Evolutionary conservation across 169 alveolate species (phyloP).

Genomic region (Plasmodium billcollinsi): DNA sequence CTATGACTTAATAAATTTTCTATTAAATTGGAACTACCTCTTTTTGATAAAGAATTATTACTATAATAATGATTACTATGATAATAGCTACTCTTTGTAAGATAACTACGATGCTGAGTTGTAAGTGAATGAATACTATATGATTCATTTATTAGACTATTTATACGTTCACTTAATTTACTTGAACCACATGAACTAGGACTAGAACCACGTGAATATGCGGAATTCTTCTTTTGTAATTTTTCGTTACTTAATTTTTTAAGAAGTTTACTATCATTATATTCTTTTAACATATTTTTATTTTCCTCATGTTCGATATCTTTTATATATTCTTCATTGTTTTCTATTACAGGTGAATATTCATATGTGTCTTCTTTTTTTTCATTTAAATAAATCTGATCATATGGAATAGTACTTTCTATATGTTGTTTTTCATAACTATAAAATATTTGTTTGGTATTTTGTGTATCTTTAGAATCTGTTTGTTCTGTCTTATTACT

Average conservation of each 20-base stretch:
- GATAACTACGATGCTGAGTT: too few species aligned
- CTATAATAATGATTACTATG: too few species aligned
- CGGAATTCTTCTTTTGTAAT: not conserved
- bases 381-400: not conserved
- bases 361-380: not conserved
- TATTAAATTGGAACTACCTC: conserved; percentile 41
- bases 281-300: not conserved
- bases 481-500: not conserved
- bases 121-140: conserved; percentile 3
- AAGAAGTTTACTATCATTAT: not conserved
- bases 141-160: conserved; percentile 44
- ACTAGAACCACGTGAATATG: conserved; percentile 8
- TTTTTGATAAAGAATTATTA: conserved; percentile 18
- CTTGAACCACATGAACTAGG: conserved; percentile 17
- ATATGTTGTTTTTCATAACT: too few species aligned
- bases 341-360: not conserved
- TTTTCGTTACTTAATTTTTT: not conserved
- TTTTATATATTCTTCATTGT: not conserved
- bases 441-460: too few species aligned
- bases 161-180: conserved; percentile 60
- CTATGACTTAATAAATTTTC: conserved; percentile 57
- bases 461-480: too few species aligned
- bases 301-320: not conserved
- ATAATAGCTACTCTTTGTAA: too few species aligned
- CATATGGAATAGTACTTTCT: not conserved